Evolutionary conservation across 805 yeast genomes (phyloP).

Genomic region (Yarrowia sp.): DNA sequence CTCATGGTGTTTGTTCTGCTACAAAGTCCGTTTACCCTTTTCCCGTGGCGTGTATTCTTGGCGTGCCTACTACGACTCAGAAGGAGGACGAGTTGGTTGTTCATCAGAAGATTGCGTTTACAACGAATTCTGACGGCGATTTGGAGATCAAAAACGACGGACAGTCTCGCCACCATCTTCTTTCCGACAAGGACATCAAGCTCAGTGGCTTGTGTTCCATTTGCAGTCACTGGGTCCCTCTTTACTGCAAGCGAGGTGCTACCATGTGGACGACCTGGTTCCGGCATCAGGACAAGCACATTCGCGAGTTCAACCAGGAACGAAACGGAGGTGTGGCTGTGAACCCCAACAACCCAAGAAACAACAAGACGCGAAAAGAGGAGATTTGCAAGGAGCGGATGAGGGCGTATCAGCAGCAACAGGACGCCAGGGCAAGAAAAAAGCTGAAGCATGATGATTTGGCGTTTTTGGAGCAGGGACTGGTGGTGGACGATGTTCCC

Average conservation of each 20-base stretch:
- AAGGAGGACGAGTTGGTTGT: not conserved
- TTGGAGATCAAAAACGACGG: not conserved
- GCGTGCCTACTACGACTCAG: not conserved
- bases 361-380: not conserved
- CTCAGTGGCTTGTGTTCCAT: not conserved
- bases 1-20: constrained; percentile 7
- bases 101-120: not conserved
- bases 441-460: not conserved
- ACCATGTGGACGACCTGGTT: constrained; percentile 17
- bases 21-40: not conserved
- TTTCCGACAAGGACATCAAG: constrained; percentile 1
- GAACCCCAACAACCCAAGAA: not conserved
- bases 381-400: not conserved
- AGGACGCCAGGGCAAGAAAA: not conserved
- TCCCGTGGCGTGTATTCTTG: not conserved
- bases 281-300: constrained; percentile 20
- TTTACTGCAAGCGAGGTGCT: not conserved
- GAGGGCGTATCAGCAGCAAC: not conserved
- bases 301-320: constrained; percentile 4
- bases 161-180: not conserved
- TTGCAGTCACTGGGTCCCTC: not conserved
- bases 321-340: not conserved
- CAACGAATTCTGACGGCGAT: not conserved
- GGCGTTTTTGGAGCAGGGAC: not conserved
- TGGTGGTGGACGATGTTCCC: not conserved